These are phyloP conservation scores for Thinopyrum obtusiflorum DNA, from an alignment of 202 grass and related monocot genomes.

Conservation along the genomic window DNA sequence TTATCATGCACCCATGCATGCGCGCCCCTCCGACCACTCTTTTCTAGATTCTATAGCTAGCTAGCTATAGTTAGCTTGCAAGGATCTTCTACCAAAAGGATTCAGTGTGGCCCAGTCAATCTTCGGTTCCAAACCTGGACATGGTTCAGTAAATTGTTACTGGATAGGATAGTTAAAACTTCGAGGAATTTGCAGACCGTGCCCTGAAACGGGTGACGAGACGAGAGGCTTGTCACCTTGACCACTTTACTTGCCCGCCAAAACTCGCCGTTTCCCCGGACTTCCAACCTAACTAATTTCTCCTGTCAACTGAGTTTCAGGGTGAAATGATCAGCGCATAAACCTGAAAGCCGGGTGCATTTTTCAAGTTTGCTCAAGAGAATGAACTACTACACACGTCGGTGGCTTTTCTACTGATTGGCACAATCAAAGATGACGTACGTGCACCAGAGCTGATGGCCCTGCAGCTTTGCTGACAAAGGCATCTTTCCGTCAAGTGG, in stretches of 20 bases:
- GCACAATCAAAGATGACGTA: conserved; percentile 23
- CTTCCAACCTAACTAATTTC: background rate
- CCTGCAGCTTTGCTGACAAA: background rate
- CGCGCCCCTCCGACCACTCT: background rate
- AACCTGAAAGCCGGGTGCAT: background rate
- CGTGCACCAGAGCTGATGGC: background rate
- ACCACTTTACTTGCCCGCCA: too few relatives aligned
- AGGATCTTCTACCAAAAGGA: background rate
- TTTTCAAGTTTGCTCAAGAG: background rate
- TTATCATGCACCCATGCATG: conserved; percentile 21
- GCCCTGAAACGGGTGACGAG: too few relatives aligned
- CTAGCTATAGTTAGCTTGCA: background rate
- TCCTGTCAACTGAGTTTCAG: background rate
- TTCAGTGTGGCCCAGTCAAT: background rate
- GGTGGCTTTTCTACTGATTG: background rate
- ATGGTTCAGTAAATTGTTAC: too few relatives aligned
- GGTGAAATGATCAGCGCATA: too few relatives aligned
- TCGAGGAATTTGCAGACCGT: too few relatives aligned
- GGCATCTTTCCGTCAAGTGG: conserved; percentile 24
- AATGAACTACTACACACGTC: background rate
- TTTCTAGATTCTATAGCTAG: background rate
- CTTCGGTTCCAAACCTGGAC: background rate
- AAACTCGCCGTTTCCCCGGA: too few relatives aligned
- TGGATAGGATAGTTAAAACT: too few relatives aligned
- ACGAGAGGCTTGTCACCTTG: too few relatives aligned